These are phyloP conservation scores for Penicillium steckii DNA, from an alignment of 495 filamentous ascomycete species.

Conservation along the genomic window DNA sequence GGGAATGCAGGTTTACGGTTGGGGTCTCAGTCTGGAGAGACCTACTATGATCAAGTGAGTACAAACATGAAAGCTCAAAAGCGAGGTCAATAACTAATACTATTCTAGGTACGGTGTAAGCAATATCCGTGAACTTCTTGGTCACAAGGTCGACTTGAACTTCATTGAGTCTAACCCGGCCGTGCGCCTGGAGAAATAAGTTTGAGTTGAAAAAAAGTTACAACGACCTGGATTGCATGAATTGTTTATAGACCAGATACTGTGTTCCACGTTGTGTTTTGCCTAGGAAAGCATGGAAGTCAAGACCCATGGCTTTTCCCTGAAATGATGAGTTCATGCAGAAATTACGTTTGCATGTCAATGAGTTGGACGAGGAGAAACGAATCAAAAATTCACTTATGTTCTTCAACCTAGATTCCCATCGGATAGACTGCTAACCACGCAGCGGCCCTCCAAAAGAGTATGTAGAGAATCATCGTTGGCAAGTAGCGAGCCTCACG, in stretches of 20 bases:
- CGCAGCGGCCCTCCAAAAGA: not conserved
- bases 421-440: not conserved
- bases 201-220: not conserved
- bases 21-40: conserved; percentile 85
- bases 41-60: conserved; percentile 95
- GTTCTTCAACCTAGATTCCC: not conserved
- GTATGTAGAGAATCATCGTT: not conserved
- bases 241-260: conserved; percentile 21
- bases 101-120: conserved; percentile 64
- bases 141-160: conserved; percentile 80
- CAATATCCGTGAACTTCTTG: conserved; percentile 83
- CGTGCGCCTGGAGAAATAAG: conserved; percentile 67
- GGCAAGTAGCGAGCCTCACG: too few species aligned
- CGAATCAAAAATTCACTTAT: conserved; percentile 20
- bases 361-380: conserved; percentile 23
- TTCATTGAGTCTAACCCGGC: conserved; percentile 83
- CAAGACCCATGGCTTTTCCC: not conserved
- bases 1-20: conserved; percentile 86
- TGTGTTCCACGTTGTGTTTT: conserved; percentile 23
- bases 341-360: conserved; percentile 28
- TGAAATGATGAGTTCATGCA: conserved; percentile 27
- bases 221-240: conserved; percentile 7
- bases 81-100: too few species aligned
- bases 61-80: not conserved
- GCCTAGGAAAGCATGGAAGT: conserved; percentile 8